Conservation (phyloP, 768 basidiomycete genomes). For the Tubosaeta sp. region DNA sequence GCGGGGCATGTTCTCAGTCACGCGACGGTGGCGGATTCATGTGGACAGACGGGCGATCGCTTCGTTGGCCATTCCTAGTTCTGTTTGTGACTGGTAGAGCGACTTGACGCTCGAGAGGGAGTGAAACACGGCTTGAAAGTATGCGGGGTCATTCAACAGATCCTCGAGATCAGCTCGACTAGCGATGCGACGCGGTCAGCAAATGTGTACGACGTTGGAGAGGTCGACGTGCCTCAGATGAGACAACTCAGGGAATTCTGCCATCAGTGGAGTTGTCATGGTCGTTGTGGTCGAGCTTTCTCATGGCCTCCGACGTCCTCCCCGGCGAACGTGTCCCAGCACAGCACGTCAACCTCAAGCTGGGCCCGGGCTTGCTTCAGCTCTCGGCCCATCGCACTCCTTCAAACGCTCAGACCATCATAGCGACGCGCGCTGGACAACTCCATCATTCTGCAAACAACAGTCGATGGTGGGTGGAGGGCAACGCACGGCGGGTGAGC, state of each 20-base stretch:
- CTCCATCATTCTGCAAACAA: slow-evolving; percentile 67
- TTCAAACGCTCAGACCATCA: slow-evolving; percentile 23
- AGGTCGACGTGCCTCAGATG: slow-evolving; percentile 57
- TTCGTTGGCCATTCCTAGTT: slow-evolving; percentile 81
- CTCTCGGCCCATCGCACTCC: slow-evolving; percentile 31
- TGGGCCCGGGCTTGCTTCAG: slow-evolving; percentile 80
- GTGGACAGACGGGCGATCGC: slow-evolving; percentile 71
- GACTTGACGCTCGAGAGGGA: slow-evolving; percentile 69
- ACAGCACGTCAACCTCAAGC: slow-evolving; percentile 74
- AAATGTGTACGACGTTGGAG: background rate
- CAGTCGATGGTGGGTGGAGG: slow-evolving; percentile 87
- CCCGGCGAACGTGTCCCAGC: slow-evolving; percentile 79
- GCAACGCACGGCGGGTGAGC: slow-evolving; percentile 77
- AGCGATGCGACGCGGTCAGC: slow-evolving; percentile 11
- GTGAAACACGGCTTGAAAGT: slow-evolving; percentile 87
- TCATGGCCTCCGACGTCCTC: slow-evolving; percentile 58
- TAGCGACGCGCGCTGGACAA: slow-evolving; percentile 66
- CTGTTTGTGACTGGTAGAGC: slow-evolving; percentile 71
- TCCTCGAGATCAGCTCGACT: slow-evolving; percentile 93
- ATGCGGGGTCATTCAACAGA: slow-evolving; percentile 70
- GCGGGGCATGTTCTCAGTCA: slow-evolving; percentile 10
- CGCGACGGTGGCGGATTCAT: background rate
- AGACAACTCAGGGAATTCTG: slow-evolving; percentile 71
- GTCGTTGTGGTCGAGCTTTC: slow-evolving; percentile 4
- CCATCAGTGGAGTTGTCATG: slow-evolving; percentile 41